Conservation (phyloP, 371 early-diverging fungal species). For the Zychaea mexicana region DNA sequence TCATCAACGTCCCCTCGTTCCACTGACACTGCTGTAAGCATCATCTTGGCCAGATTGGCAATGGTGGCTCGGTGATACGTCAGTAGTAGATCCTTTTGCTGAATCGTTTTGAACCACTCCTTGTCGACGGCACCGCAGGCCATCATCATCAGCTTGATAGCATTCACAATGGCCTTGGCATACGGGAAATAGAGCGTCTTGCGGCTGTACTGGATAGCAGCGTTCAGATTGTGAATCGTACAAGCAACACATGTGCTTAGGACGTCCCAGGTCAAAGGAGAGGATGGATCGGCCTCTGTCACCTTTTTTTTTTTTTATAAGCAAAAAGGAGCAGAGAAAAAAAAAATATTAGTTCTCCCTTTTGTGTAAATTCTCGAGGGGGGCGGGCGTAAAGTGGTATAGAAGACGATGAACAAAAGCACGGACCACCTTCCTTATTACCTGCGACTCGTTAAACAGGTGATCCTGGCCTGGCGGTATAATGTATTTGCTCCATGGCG, state of each 20-base stretch:
- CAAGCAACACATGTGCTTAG: slow-evolving; percentile 60
- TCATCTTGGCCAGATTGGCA: slow-evolving; percentile 76
- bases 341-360: too few species aligned
- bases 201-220: slow-evolving; percentile 46
- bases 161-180: slow-evolving; percentile 64
- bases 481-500: slow-evolving; percentile 3
- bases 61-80: slow-evolving; percentile 79
- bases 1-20: slow-evolving; percentile 54
- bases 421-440: background rate
- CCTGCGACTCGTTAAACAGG: background rate
- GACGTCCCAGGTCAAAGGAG: slow-evolving; percentile 61
- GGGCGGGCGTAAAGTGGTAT: too few species aligned
- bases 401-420: background rate
- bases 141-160: slow-evolving; percentile 85
- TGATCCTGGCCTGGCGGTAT: background rate
- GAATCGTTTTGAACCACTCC: slow-evolving; percentile 55
- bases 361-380: too few species aligned
- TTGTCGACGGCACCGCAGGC: slow-evolving; percentile 70
- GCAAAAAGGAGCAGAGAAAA: background rate
- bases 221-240: slow-evolving; percentile 64
- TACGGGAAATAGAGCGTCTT: slow-evolving; percentile 54
- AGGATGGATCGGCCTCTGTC: background rate
- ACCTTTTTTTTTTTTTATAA: background rate
- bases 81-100: slow-evolving; percentile 59
- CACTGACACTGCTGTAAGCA: slow-evolving; percentile 72